These are phyloP conservation scores for Nymphaea colorata DNA, from an alignment of 164 flowering plant species.

Conservation along the genomic window DNA sequence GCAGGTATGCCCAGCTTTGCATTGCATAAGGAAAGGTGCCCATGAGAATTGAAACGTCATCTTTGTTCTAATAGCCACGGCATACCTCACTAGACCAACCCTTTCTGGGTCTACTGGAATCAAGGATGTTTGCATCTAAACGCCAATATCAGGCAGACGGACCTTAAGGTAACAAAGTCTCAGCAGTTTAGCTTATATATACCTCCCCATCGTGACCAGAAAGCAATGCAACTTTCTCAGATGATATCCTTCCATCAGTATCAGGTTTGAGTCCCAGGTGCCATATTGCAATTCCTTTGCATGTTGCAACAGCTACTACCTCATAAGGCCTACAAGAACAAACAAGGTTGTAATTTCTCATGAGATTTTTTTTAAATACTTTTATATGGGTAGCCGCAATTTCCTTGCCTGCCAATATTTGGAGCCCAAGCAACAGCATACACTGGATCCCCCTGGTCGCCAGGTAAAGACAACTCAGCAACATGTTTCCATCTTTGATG, in stretches of 20 bases:
- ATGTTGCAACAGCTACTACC: conserved; percentile 75
- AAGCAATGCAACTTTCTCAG: conserved; percentile 62
- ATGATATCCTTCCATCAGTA: conserved; percentile 64
- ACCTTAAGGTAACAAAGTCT: too few species aligned
- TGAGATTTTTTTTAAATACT: neutral
- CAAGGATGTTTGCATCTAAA: too few species aligned
- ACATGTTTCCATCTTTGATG: conserved; percentile 98
- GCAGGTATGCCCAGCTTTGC: too few species aligned
- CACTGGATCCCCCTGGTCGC: conserved; percentile 63
- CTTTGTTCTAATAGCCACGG: too few species aligned
- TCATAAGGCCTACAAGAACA: conserved; percentile 65
- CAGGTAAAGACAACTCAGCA: conserved; percentile 74
- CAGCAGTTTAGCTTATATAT: neutral
- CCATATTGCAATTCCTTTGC: conserved; percentile 84
- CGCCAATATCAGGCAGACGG: too few species aligned
- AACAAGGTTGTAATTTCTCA: neutral
- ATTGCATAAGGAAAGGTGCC: too few species aligned
- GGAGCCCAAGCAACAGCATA: conserved; percentile 91
- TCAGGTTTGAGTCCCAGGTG: conserved; percentile 71
- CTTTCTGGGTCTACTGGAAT: too few species aligned
- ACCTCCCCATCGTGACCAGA: conserved; percentile 85
- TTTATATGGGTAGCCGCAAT: neutral
- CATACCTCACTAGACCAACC: too few species aligned
- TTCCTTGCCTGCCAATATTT: conserved; percentile 77
- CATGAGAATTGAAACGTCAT: too few species aligned